These are phyloP conservation scores for Setomelanomma holmii DNA, from an alignment of 2,329 filamentous ascomycete species.

Conservation along the genomic window DNA sequence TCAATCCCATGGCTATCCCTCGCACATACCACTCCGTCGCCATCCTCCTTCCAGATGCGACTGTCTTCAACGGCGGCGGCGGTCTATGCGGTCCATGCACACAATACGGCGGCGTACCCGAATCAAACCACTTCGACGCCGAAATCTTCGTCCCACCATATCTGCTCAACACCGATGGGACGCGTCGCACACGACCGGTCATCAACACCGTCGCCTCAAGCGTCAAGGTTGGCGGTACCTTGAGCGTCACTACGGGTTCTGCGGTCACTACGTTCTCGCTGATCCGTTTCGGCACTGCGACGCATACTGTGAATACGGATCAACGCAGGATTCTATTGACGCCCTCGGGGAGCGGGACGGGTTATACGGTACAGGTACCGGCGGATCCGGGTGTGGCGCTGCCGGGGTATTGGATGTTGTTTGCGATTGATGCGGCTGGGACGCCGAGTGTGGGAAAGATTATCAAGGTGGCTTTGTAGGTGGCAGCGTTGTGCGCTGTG, in stretches of 20 bases:
- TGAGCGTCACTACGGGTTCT: constrained; percentile 41
- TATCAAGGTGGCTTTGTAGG: constrained; percentile 3
- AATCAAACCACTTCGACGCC: constrained; percentile 60
- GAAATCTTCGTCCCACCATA: constrained; percentile 66
- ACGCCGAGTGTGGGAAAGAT: constrained; percentile 49
- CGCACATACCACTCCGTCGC: constrained; percentile 40
- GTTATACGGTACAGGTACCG: constrained; percentile 54
- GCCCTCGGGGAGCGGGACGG: constrained; percentile 34
- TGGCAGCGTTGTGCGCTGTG: neutral
- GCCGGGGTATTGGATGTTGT: constrained; percentile 64
- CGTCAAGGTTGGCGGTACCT: constrained; percentile 38
- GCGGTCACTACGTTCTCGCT: constrained; percentile 49
- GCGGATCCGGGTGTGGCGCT: constrained; percentile 58
- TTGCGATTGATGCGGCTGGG: constrained; percentile 56
- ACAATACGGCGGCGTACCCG: constrained; percentile 19
- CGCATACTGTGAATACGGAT: constrained; percentile 66
- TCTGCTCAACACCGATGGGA: constrained; percentile 57
- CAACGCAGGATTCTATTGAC: constrained; percentile 61
- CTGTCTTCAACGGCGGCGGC: constrained; percentile 32
- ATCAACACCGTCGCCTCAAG: constrained; percentile 47
- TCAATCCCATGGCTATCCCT: constrained; percentile 29
- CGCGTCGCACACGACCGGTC: constrained; percentile 51
- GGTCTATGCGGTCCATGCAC: constrained; percentile 56
- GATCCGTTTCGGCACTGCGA: constrained; percentile 58
- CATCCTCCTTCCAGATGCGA: constrained; percentile 36